Evolutionary conservation across 2,329 filamentous ascomycete genomes (phyloP), one percentile per base, ranked within the genome.

Genomic region (Monilinia aucupariae): DNA sequence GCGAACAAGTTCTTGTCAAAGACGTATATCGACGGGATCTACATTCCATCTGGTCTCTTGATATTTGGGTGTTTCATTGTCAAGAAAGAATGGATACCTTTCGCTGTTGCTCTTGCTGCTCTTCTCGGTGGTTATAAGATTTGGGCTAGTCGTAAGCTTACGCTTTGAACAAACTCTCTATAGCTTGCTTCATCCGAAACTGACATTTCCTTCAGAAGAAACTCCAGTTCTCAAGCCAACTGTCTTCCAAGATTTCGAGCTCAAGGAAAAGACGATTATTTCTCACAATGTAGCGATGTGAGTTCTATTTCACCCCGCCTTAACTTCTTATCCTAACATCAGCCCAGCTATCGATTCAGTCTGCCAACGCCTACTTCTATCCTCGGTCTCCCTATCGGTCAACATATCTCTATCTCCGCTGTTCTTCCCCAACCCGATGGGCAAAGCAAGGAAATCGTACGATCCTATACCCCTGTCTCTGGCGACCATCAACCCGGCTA

Each of bases 251-350:
- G 85, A 96, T 64, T 97, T 97, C 75, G 88, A 91, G 75, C 87
- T 99, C 71, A 88, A 89, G 77, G 91, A 97, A 78, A 97, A 97
- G 85, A 97, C 88, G 17, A 84, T 96, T 69, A 88, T 97, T 73
- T 96, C 93, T 39, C 94, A 97, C 85, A 99, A 99, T 82, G 93
- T 96, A 65, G 92, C 93, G 77, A 96, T 99, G 89, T 92, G 78
- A 74, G 77, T 66, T 39, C 51, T 50, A 45, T 56, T 51, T 25
- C 20, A 50, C 17, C 39, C 30, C 15, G n/a, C 10, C 15, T 41
- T 62, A 63, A 48, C 17, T 27, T 12, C 22, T 25, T 39, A 25
- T 22, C 9, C 58, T 62, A 58, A 62, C 51, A 56, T 32, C 8
- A 30, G n/a, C 25, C 50, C 65, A 91, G 88, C 80, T 99, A 97